phyloP scores from a whole-genome alignment of 371 early-diverging fungal species.

The Syncephalis plumigaleata region DNA sequence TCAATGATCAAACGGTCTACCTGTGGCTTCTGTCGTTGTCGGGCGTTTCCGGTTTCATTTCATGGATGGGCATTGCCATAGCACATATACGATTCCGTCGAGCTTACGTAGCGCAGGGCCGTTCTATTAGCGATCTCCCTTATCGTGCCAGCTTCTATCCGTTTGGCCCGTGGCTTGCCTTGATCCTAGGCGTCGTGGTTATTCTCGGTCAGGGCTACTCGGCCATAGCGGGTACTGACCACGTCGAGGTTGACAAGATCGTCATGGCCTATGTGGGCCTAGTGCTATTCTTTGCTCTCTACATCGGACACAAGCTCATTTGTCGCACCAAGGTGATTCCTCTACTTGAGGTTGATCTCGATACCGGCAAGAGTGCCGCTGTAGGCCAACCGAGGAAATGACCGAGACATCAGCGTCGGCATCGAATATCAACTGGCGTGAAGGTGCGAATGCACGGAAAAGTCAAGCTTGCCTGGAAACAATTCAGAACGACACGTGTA shows the following conservation, averaged over 20 bases:
- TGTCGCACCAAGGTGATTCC: constrained; percentile 28
- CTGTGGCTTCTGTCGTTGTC: constrained; percentile 50
- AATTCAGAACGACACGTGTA: too few relatives aligned
- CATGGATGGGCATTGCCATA: constrained; percentile 63
- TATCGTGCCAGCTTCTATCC: constrained; percentile 58
- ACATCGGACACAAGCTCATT: constrained; percentile 27
- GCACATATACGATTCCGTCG: constrained; percentile 72
- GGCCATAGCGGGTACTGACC: neutral
- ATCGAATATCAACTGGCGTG: too few relatives aligned
- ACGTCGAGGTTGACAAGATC: constrained; percentile 12
- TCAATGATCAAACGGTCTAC: constrained; percentile 43
- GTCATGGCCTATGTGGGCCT: constrained; percentile 32
- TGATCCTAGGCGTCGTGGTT: constrained; percentile 35
- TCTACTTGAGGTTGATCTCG: constrained; percentile 31
- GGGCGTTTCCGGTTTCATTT: constrained; percentile 59
- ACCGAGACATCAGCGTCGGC: too few relatives aligned
- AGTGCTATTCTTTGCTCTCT: constrained; percentile 28
- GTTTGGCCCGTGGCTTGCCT: constrained; percentile 42
- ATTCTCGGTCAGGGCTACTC: constrained; percentile 42
- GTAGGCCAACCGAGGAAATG: too few relatives aligned
- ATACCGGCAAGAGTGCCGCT: constrained; percentile 3
- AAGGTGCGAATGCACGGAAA: too few relatives aligned
- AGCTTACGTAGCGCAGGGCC: constrained; percentile 52
- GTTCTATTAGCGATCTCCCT: constrained; percentile 38
- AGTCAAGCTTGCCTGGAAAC: too few relatives aligned